Conservation (phyloP, 2,329 filamentous ascomycete genomes). For the Colletotrichum filicis region DNA sequence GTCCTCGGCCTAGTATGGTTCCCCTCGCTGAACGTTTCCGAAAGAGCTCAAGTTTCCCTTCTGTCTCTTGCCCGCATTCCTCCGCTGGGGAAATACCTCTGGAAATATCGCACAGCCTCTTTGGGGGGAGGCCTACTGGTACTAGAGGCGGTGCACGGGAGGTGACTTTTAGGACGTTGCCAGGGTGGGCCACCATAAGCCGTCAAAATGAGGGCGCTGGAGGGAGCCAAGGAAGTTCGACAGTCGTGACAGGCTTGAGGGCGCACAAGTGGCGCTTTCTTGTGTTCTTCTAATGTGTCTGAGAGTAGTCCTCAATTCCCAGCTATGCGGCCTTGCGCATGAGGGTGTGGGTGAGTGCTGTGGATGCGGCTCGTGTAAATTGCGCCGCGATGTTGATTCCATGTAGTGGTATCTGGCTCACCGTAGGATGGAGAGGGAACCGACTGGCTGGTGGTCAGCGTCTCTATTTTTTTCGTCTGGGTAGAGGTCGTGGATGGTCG, state of each 20-base stretch:
- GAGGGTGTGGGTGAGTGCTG: neutral
- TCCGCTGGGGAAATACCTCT: slow-evolving; percentile 1
- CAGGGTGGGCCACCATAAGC: slow-evolving; percentile 24
- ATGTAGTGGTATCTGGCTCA: slow-evolving; percentile 7
- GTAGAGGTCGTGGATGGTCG: neutral
- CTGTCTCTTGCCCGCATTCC: neutral
- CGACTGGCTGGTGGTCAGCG: slow-evolving; percentile 19
- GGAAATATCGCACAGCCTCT: slow-evolving; percentile 6
- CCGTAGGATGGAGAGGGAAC: slow-evolving; percentile 7
- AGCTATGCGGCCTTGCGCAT: neutral
- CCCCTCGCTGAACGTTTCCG: neutral
- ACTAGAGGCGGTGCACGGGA: slow-evolving; percentile 17
- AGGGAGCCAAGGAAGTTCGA: slow-evolving; percentile 25
- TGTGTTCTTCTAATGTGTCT: neutral
- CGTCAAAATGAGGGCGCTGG: slow-evolving; percentile 24
- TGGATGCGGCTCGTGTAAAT: slow-evolving; percentile 6
- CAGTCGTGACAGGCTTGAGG: neutral
- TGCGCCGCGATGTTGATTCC: neutral
- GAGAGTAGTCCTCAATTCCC: slow-evolving; percentile 8
- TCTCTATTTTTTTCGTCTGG: neutral
- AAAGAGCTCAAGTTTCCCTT: neutral
- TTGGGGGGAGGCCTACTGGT: neutral
- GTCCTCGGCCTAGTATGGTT: neutral
- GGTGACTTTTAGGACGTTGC: slow-evolving; percentile 19
- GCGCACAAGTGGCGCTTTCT: neutral